These are phyloP conservation scores for Phytophthora sansomeana DNA, from an alignment of 352 stramenopile genomes.

Conservation along the genomic window DNA sequence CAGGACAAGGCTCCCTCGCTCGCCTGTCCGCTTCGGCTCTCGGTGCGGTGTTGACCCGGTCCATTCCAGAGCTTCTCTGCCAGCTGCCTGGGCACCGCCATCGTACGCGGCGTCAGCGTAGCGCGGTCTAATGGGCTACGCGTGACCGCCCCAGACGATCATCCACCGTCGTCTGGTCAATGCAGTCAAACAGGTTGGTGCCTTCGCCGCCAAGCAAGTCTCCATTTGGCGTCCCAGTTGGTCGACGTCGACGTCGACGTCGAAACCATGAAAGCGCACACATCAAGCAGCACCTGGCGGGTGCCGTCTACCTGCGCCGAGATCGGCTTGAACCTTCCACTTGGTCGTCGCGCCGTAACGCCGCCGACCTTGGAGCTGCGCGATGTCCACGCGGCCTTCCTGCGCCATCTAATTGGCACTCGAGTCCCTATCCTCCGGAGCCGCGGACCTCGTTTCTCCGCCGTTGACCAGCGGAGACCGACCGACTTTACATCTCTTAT, in stretches of 20 bases:
- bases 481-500: conserved; percentile 34
- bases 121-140: not conserved
- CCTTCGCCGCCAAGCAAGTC: not conserved
- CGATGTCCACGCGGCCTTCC: conserved; percentile 16
- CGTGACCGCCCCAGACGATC: conserved; percentile 1
- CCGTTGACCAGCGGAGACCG: conserved; percentile 10
- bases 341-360: conserved; percentile 30
- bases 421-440: conserved; percentile 23
- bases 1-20: no score
- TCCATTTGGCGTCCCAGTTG: not conserved
- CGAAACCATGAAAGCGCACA: not conserved
- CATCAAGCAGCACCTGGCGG: conserved; percentile 17
- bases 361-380: conserved; percentile 8
- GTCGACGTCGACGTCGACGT: not conserved
- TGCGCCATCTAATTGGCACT: conserved; percentile 21
- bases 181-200: not conserved
- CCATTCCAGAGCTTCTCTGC: conserved; percentile 4
- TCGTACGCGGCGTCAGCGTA: not conserved
- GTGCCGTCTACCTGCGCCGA: conserved; percentile 5
- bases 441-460: conserved; percentile 31
- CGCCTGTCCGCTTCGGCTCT: conserved; percentile 10
- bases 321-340: conserved; percentile 28
- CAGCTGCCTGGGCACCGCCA: conserved; percentile 13
- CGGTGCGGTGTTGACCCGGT: not conserved
- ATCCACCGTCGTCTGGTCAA: not conserved